Evolutionary conservation across 305 asterid species (phyloP).

Genomic region (Striga hermonthica): DNA sequence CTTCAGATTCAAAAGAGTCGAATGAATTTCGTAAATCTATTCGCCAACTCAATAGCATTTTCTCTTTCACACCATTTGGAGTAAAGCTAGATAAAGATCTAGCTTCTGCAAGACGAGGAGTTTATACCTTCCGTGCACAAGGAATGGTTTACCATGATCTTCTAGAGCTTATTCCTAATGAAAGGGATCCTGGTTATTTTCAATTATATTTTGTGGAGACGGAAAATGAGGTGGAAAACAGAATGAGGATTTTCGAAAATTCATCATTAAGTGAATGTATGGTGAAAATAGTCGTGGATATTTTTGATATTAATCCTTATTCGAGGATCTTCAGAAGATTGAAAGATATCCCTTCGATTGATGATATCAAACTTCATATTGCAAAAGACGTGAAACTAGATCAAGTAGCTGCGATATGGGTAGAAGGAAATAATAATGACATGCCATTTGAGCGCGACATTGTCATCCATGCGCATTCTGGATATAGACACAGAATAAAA

Average conservation of each 20-base stretch:
- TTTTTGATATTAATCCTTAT: background rate
- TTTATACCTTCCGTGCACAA: background rate
- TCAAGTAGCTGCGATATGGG: background rate
- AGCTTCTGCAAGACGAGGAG: background rate
- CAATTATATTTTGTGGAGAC: conserved; percentile 8
- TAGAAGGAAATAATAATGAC: background rate
- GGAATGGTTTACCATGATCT: conserved; percentile 1
- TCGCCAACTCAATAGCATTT: background rate
- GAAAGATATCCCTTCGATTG: too few species aligned
- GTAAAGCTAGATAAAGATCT: conserved; percentile 1
- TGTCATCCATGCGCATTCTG: too few species aligned
- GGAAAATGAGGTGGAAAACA: background rate
- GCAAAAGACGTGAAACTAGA: too few species aligned
- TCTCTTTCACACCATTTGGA: conserved; percentile 4
- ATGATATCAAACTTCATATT: too few species aligned
- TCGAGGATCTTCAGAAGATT: background rate
- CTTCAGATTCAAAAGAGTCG: background rate
- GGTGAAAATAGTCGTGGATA: background rate
- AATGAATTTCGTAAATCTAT: background rate
- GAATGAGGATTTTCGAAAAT: background rate
- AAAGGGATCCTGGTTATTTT: background rate
- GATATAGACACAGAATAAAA: too few species aligned
- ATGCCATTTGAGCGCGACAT: too few species aligned
- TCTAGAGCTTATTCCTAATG: background rate
- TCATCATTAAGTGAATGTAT: background rate